Conservation (phyloP, 495 filamentous ascomycete genomes). For the Poronia punctata region DNA sequence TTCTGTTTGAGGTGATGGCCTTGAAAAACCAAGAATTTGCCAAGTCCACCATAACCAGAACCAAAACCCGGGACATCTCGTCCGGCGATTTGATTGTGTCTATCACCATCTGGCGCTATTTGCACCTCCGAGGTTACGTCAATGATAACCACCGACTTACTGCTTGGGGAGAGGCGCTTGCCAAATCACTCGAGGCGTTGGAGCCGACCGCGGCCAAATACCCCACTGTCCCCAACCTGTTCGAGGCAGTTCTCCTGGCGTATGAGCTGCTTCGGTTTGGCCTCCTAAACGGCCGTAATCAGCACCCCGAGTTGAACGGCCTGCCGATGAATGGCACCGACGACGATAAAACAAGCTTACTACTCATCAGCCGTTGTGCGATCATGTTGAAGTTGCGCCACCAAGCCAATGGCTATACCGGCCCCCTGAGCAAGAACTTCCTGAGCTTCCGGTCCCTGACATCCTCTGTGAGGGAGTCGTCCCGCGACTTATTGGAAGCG, state of each 20-base stretch:
- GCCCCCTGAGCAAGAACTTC: conserved; percentile 83
- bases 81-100: conserved; percentile 66
- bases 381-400: conserved; percentile 77
- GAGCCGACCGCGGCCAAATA: conserved; percentile 54
- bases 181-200: conserved; percentile 56
- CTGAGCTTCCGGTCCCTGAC: conserved; percentile 81
- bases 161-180: conserved; percentile 72
- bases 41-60: conserved; percentile 52
- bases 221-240: conserved; percentile 39
- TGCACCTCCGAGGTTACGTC: conserved; percentile 82
- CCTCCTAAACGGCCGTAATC: conserved; percentile 60
- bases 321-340: conserved; percentile 43
- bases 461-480: conserved; percentile 64
- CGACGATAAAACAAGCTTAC: conserved; percentile 57
- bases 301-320: conserved; percentile 44
- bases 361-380: conserved; percentile 79
- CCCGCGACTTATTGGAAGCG: conserved; percentile 80
- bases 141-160: conserved; percentile 77
- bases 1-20: conserved; percentile 50
- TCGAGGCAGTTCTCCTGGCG: conserved; percentile 53
- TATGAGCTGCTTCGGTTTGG: conserved; percentile 74
- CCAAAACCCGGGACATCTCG: conserved; percentile 40
- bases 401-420: conserved; percentile 82
- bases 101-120: conserved; percentile 77
- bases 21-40: conserved; percentile 60